These are phyloP conservation scores for Rhamnella rubrinervis DNA, from an alignment of 331 rosid species.

Conservation along the genomic window DNA sequence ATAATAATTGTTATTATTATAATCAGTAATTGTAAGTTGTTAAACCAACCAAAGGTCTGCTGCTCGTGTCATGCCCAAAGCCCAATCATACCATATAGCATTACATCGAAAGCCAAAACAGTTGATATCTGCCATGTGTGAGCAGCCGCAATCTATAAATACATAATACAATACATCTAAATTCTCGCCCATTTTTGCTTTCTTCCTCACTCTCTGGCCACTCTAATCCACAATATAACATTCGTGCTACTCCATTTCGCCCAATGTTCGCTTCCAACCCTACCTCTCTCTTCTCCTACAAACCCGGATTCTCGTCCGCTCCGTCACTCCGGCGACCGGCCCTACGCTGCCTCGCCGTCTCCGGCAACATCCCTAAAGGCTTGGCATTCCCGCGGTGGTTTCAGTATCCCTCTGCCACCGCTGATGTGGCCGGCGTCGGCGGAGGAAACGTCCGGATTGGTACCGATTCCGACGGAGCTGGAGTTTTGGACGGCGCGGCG, in stretches of 20 bases:
- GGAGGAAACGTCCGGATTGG: slow-evolving; percentile 29
- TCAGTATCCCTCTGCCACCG: slow-evolving; percentile 44
- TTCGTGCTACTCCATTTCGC: background rate
- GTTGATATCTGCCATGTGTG: no score
- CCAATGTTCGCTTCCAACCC: slow-evolving; percentile 63
- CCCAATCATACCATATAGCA: no score
- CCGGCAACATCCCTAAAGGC: slow-evolving; percentile 45
- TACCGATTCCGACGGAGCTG: slow-evolving; percentile 40
- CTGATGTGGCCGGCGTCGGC: slow-evolving; percentile 42
- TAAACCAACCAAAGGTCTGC: no score
- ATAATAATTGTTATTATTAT: no score
- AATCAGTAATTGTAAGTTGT: no score
- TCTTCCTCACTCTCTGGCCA: background rate
- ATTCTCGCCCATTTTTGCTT: background rate
- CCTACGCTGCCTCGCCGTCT: slow-evolving; percentile 51
- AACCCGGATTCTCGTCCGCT: slow-evolving; percentile 8
- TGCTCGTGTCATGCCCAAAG: no score
- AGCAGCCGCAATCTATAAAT: background rate
- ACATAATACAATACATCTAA: background rate
- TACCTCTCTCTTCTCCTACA: slow-evolving; percentile 34
- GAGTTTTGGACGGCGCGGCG: slow-evolving; percentile 30
- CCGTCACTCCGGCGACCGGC: slow-evolving; percentile 9
- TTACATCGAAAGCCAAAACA: no score
- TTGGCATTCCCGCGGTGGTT: slow-evolving; percentile 47
- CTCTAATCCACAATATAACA: background rate